These are phyloP conservation scores for Yamadazyma trypodendri DNA, from an alignment of 1,139 yeast genomes.

Conservation along the genomic window DNA sequence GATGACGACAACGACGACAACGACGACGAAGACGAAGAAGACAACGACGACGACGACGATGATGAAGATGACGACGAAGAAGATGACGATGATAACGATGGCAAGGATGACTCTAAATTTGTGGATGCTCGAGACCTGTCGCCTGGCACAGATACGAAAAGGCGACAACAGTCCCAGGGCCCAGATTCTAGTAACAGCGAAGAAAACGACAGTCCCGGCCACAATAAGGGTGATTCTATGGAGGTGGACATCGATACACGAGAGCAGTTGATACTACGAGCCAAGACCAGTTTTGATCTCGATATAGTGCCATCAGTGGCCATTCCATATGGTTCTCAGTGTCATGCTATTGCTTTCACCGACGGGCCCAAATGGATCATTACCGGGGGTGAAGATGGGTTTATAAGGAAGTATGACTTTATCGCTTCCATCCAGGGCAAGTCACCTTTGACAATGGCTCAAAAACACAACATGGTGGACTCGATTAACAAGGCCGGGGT, in stretches of 20 bases:
- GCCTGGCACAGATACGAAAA: conserved; percentile 7
- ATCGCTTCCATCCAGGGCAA: conserved; percentile 87
- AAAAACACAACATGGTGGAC: conserved; percentile 85
- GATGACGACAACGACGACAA: conserved; percentile 14
- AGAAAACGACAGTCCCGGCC: background rate
- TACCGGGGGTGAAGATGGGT: conserved; percentile 97
- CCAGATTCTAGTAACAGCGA: background rate
- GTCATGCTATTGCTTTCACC: conserved; percentile 77
- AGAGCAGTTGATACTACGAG: conserved; percentile 39
- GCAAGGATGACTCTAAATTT: conserved; percentile 18
- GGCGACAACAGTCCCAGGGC: background rate
- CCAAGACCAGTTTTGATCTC: conserved; percentile 47
- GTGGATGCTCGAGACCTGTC: conserved; percentile 20
- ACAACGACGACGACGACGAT: conserved; percentile 18
- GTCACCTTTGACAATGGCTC: conserved; percentile 85
- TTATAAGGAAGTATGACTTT: conserved; percentile 84
- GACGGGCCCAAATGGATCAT: conserved; percentile 85
- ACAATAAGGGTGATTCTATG: conserved; percentile 9
- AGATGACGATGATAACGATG: conserved; percentile 19
- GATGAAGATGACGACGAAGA: conserved; percentile 20
- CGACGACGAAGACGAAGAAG: conserved; percentile 19
- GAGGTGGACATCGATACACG: conserved; percentile 21
- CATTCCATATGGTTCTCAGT: conserved; percentile 65
- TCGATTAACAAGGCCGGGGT: conserved; percentile 84
- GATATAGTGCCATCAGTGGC: conserved; percentile 71